Percentiles rank a stretch among this genome's conserved stretches.
These are phyloP conservation scores for Ophiostoma quercus DNA, from an alignment of 2,329 filamentous ascomycete species.

Conservation along the genomic window DNA sequence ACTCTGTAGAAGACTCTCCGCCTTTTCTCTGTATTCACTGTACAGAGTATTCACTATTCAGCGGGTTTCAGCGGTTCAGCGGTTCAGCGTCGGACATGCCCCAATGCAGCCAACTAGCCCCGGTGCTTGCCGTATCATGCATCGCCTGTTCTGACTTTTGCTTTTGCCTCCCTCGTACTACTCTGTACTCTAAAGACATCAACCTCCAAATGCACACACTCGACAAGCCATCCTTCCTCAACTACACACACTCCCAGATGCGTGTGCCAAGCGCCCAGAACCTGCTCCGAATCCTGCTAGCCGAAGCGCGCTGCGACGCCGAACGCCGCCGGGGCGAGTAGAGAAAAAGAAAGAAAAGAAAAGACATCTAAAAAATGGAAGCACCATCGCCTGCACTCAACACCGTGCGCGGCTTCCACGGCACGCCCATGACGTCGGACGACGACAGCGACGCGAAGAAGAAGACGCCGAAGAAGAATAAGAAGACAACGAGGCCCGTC, in stretches of 20 bases:
- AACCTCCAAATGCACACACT: slow-evolving; percentile 49
- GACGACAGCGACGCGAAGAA: slow-evolving; percentile 48
- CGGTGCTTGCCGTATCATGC: too few species aligned
- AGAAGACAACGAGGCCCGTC: background rate
- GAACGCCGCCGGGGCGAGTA: slow-evolving; percentile 50
- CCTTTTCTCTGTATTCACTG: background rate
- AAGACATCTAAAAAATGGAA: slow-evolving; percentile 32
- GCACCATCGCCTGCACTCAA: slow-evolving; percentile 47
- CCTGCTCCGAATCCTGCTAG: slow-evolving; percentile 46
- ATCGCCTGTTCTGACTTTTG: too few species aligned
- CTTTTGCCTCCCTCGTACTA: too few species aligned
- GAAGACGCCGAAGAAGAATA: slow-evolving; percentile 25
- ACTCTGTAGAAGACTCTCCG: background rate
- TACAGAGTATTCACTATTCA: too few species aligned
- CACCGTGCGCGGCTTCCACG: slow-evolving; percentile 53
- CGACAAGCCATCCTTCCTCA: slow-evolving; percentile 46
- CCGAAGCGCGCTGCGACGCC: slow-evolving; percentile 52
- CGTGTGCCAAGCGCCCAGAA: slow-evolving; percentile 47
- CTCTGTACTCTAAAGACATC: background rate
- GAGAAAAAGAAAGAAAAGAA: too few species aligned
- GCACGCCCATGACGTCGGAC: slow-evolving; percentile 51
- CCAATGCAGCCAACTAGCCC: too few species aligned
- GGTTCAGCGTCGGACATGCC: too few species aligned
- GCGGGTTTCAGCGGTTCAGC: too few species aligned
- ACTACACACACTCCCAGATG: slow-evolving; percentile 52